These are phyloP conservation scores for Suillus decipiens DNA, from an alignment of 768 basidiomycete species.

Conservation along the genomic window DNA sequence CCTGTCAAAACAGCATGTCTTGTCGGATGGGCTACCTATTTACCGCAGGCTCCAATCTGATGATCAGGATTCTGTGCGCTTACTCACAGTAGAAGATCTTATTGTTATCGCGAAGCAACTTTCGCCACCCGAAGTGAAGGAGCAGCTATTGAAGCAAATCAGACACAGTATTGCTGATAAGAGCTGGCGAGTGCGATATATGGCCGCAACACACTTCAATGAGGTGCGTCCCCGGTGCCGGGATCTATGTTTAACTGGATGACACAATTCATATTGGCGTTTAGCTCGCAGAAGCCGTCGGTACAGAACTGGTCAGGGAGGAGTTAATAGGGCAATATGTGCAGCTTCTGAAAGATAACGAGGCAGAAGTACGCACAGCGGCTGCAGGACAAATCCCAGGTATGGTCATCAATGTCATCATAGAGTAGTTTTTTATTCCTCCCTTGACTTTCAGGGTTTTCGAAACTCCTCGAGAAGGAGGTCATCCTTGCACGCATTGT, in stretches of 20 bases:
- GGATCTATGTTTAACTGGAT: neutral
- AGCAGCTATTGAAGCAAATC: slow-evolving; percentile 85
- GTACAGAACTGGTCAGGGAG: slow-evolving; percentile 86
- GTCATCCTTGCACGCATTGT: slow-evolving; percentile 91
- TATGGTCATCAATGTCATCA: slow-evolving; percentile 34
- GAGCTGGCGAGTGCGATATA: slow-evolving; percentile 98
- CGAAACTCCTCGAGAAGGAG: slow-evolving; percentile 90
- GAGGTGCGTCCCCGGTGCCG: slow-evolving; percentile 52
- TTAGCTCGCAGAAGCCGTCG: slow-evolving; percentile 90
- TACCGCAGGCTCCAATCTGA: slow-evolving; percentile 93
- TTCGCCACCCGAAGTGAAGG: slow-evolving; percentile 86
- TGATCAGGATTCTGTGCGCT: slow-evolving; percentile 96
- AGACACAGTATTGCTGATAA: slow-evolving; percentile 89
- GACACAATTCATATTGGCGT: neutral
- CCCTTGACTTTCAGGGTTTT: slow-evolving; percentile 67
- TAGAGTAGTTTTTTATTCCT: slow-evolving; percentile 12
- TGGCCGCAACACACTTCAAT: slow-evolving; percentile 98
- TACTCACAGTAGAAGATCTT: slow-evolving; percentile 93
- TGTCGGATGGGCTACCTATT: slow-evolving; percentile 86
- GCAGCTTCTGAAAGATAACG: slow-evolving; percentile 93
- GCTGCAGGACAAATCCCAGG: slow-evolving; percentile 97
- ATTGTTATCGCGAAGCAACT: slow-evolving; percentile 90
- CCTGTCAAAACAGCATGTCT: slow-evolving; percentile 76
- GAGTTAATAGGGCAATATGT: slow-evolving; percentile 94
- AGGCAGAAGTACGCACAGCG: slow-evolving; percentile 97